Conservation (phyloP, 768 basidiomycete genomes). For the Daedalea quercina region DNA sequence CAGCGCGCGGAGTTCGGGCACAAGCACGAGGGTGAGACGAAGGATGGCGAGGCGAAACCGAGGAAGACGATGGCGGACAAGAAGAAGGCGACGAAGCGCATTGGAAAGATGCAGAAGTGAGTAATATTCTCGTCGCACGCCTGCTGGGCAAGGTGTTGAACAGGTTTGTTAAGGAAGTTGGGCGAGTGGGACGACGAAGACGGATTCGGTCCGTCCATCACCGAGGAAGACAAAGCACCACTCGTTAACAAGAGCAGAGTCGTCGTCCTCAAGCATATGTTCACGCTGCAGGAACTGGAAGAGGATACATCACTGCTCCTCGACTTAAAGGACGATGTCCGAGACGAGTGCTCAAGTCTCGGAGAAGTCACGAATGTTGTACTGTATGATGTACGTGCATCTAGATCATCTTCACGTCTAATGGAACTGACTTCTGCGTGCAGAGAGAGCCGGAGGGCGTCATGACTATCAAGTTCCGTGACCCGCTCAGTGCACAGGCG, state of each 20-base stretch:
- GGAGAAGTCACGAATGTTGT: conserved; percentile 96
- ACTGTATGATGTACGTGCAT: conserved; percentile 78
- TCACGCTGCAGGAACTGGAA: conserved; percentile 77
- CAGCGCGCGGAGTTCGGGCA: conserved; percentile 73
- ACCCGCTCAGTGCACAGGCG: conserved; percentile 87
- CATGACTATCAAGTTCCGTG: conserved; percentile 95
- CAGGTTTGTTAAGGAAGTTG: conserved; percentile 61
- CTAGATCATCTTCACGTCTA: not conserved
- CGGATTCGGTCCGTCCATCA: conserved; percentile 71
- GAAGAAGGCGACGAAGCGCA: conserved; percentile 66
- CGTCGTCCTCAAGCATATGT: conserved; percentile 95
- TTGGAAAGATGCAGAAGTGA: conserved; percentile 86
- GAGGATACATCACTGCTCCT: conserved; percentile 81
- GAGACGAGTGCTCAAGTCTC: conserved; percentile 83
- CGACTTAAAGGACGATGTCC: conserved; percentile 93
- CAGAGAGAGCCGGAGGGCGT: conserved; percentile 91
- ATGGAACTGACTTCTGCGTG: not conserved
- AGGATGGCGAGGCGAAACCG: conserved; percentile 37
- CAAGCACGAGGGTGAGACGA: conserved; percentile 41
- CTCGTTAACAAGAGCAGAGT: conserved; percentile 58
- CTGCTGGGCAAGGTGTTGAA: not conserved
- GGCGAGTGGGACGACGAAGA: conserved; percentile 94
- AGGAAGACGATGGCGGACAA: conserved; percentile 62
- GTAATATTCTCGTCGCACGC: conserved; percentile 12
- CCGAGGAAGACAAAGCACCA: conserved; percentile 44